A percentile compares a stretch with the other conserved stretches of the same genome.
phyloP scores from a whole-genome alignment of 768 basidiomycete genomes.

The Aureoboletus auriporus region DNA sequence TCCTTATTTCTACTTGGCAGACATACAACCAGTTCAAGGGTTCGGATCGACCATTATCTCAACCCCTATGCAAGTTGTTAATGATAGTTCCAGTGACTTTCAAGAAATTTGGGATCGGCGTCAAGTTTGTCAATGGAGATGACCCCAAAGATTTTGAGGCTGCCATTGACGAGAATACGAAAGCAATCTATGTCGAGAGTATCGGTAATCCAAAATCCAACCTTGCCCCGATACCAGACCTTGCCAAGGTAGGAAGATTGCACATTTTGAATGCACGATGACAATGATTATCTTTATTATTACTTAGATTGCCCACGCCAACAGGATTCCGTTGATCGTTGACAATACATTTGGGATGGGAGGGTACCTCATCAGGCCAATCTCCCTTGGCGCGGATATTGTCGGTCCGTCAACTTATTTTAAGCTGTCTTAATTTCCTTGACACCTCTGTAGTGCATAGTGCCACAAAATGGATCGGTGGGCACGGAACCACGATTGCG shows the following conservation, averaged over 20 bases:
- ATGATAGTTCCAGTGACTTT: slow-evolving; percentile 10
- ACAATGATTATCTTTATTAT: no score
- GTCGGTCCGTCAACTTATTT: slow-evolving; percentile 38
- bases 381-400: slow-evolving; percentile 75
- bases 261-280: no score
- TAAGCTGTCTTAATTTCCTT: not conserved
- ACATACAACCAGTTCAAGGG: slow-evolving; percentile 21
- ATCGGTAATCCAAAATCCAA: slow-evolving; percentile 79
- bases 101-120: slow-evolving; percentile 9
- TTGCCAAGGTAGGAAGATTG: slow-evolving; percentile 51
- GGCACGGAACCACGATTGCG: slow-evolving; percentile 76
- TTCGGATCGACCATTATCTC: not conserved
- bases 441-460: slow-evolving; percentile 47
- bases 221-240: slow-evolving; percentile 60
- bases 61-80: no score
- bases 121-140: slow-evolving; percentile 50
- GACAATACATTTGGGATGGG: slow-evolving; percentile 80
- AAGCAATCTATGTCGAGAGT: slow-evolving; percentile 69
- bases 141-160: slow-evolving; percentile 56
- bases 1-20: not conserved
- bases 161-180: slow-evolving; percentile 75
- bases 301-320: slow-evolving; percentile 60
- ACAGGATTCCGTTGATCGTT: slow-evolving; percentile 73
- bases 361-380: slow-evolving; percentile 63
- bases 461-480: slow-evolving; percentile 84